A percentile compares a stretch with the other conserved stretches of the same genome.
Conservation (phyloP, 106 monocot species). For the Dioscorea alata region DNA sequence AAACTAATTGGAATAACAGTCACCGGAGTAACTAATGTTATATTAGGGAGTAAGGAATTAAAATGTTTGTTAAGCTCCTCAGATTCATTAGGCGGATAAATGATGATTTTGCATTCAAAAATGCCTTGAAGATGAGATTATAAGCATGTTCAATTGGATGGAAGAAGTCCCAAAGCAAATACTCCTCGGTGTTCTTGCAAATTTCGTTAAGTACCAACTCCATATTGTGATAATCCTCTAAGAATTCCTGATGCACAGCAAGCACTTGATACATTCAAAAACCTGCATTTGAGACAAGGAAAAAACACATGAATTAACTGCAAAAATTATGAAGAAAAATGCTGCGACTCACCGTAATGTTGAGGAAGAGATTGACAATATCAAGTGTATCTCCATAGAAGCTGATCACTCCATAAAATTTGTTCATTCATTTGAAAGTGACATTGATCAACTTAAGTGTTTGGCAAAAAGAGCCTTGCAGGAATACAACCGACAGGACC, state of each 20-base stretch:
- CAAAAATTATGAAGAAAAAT: too few species aligned
- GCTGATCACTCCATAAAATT: neutral
- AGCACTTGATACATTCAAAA: slow-evolving; percentile 10
- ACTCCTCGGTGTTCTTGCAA: slow-evolving; percentile 4
- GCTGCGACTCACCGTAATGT: slow-evolving; percentile 9
- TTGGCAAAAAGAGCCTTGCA: slow-evolving; percentile 4
- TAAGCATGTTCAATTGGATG: slow-evolving; percentile 15
- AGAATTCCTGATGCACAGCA: slow-evolving; percentile 15
- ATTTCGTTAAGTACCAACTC: slow-evolving; percentile 5
- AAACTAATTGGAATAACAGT: too few species aligned
- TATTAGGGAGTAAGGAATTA: neutral
- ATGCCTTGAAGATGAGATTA: slow-evolving; percentile 18
- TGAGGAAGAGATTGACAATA: slow-evolving; percentile 2
- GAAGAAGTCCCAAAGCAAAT: slow-evolving; percentile 21
- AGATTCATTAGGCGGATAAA: neutral
- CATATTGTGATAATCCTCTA: slow-evolving; percentile 8
- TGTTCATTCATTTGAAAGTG: slow-evolving; percentile 6
- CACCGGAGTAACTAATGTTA: too few species aligned
- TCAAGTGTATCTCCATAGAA: slow-evolving; percentile 11
- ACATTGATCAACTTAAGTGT: neutral
- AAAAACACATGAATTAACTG: too few species aligned
- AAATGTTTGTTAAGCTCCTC: neutral
- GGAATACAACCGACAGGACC: slow-evolving; percentile 20
- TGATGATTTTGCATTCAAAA: slow-evolving; percentile 8
- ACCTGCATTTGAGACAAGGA: neutral